Conservation (phyloP, 805 yeast genomes). For the Grigorovia jiainica region DNA sequence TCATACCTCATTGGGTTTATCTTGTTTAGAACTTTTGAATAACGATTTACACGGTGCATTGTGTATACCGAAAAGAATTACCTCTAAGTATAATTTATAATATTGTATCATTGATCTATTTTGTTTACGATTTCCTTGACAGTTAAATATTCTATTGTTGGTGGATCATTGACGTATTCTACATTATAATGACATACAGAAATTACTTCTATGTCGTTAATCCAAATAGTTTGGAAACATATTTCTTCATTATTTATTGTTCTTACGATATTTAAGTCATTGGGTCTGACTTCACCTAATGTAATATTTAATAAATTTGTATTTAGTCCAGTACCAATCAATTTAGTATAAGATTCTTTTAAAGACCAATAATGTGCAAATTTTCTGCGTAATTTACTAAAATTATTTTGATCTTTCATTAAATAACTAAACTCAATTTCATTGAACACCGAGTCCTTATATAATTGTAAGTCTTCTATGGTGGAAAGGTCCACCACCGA, state of each 20-base stretch:
- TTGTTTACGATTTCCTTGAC: not conserved
- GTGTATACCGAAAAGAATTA: conserved; percentile 18
- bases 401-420: conserved; percentile 7
- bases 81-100: conserved; percentile 1
- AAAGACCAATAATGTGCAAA: conserved; percentile 68
- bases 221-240: conserved; percentile 19
- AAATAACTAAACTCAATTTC: conserved; percentile 30
- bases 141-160: not conserved
- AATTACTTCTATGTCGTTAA: conserved; percentile 11
- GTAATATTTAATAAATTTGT: conserved; percentile 25
- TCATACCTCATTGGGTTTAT: conserved; percentile 55
- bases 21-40: conserved; percentile 37
- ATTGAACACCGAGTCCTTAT: conserved; percentile 34
- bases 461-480: conserved; percentile 27
- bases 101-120: too few species aligned
- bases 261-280: conserved; percentile 1
- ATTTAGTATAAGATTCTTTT: conserved; percentile 68
- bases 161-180: not conserved
- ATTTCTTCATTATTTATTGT: conserved; percentile 8
- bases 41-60: conserved; percentile 23
- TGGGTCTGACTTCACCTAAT: conserved; percentile 11
- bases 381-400: conserved; percentile 12
- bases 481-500: conserved; percentile 18
- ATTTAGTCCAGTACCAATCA: conserved; percentile 51
- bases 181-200: conserved; percentile 8